Base-by-base conservation (phyloP, 2,329 filamentous ascomycete genomes). In the Polytolypa hystricis region DNA sequence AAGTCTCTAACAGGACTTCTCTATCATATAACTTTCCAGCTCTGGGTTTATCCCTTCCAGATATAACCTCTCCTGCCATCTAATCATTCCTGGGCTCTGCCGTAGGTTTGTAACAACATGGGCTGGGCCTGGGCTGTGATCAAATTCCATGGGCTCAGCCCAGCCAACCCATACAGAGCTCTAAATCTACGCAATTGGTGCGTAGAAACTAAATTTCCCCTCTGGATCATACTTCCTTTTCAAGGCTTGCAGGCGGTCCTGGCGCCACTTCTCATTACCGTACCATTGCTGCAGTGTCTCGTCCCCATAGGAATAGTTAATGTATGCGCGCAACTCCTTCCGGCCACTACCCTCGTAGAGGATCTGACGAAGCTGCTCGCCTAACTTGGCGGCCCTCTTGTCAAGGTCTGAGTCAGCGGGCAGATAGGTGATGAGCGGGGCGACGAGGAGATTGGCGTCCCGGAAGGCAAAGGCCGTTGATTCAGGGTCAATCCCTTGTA, bases 381-480 rank as follows among this genome's bases (percentile, higher is more conserved):
- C 61, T 3, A 61, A 30, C 3, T 46, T 34, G 1, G 31, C 38
- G 0, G 54, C 58, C 23, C 44, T 36, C 7, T 41, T 12, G 9
- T 54, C 51, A 2, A 55, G 40, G 14, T 47, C 41, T 4, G 35
- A n/a, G 2, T 44, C 47, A 10, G 33, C 42, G 0, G 53, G 55
- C 8, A 35, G 25, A 32, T 59, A 60, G 30, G 40, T 54, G 15
- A 62, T 46, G 4, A 61, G 33, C 0, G 54, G 52, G 0, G 52
- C 47, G 11, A 45, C 42, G 21, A 69, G 59, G 5, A 71, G 44
- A 44, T 66, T 64, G 35, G 66, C 62, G 2, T 49, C 43, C 2
- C 70, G 62, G 51, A 62, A 64, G 12, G 67, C 58, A 39, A 64
- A 73, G 1, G 69, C 68, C 3, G 61, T 58, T 1, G 59, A 56